A percentile compares a stretch with the other conserved stretches of the same genome.
Evolutionary conservation across 139 green algal genomes (phyloP).

Genomic region (Coelastrella sp.): DNA sequence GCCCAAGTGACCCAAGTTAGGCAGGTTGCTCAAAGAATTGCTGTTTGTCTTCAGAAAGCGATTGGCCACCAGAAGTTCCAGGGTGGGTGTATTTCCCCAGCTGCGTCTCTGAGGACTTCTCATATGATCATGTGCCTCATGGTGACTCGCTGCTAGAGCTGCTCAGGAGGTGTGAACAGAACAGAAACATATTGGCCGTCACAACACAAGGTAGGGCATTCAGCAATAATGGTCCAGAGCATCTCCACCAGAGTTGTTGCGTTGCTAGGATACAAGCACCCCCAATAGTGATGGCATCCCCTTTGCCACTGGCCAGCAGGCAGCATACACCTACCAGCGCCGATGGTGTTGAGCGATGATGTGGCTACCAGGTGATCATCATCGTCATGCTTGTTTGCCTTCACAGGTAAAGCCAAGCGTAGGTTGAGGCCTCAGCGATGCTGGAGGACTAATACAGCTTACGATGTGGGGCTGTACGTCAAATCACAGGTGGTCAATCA

Average conservation of each 20-base stretch:
- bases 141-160: no score
- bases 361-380: no score
- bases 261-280: background rate
- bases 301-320: background rate
- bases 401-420: conserved; percentile 1
- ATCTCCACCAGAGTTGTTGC: background rate
- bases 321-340: background rate
- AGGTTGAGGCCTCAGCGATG: conserved; percentile 13
- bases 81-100: conserved; percentile 33
- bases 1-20: background rate
- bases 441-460: background rate
- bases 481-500: background rate
- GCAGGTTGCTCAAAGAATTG: background rate
- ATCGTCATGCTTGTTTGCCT: background rate
- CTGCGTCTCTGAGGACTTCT: background rate
- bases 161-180: no score
- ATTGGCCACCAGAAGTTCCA: conserved; percentile 1
- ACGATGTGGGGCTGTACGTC: conserved; percentile 36
- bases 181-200: no score
- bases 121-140: no score
- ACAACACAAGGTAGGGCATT: conserved; percentile 1
- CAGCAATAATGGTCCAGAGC: background rate
- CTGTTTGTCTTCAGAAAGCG: background rate
- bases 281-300: background rate
- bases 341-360: no score